These are phyloP conservation scores for cucumber (Cucumis sativus) DNA, from an alignment of 306 rosid genomes.

Conservation along the genomic window Cucumber_9930_V3 NC_026657.2:25290001-25290500, in stretches of 20 bases:
- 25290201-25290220: not conserved
- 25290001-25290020: not conserved
- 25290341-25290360: slow-evolving; percentile 36
- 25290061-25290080: not conserved
- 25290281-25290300: not conserved
- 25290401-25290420: slow-evolving; percentile 74
- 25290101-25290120: too few species aligned
- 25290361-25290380: slow-evolving; percentile 46
- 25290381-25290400: slow-evolving; percentile 78
- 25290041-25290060: not conserved
- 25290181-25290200: not conserved
- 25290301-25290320: slow-evolving; percentile 46
- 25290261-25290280: not conserved
- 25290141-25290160: too few species aligned
- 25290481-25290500: too few species aligned
- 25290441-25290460: slow-evolving; percentile 54
- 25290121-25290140: too few species aligned
- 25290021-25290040: not conserved
- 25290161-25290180: not conserved
- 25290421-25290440: slow-evolving; percentile 54
- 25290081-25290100: too few species aligned
- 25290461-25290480: slow-evolving; percentile 21
- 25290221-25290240: not conserved
- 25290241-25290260: not conserved
- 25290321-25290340: slow-evolving; percentile 59